Percentiles rank a stretch among this genome's conserved stretches.
These are phyloP conservation scores for Hirschioporus abietinus DNA, from an alignment of 768 basidiomycete genomes.

Conservation along the genomic window DNA sequence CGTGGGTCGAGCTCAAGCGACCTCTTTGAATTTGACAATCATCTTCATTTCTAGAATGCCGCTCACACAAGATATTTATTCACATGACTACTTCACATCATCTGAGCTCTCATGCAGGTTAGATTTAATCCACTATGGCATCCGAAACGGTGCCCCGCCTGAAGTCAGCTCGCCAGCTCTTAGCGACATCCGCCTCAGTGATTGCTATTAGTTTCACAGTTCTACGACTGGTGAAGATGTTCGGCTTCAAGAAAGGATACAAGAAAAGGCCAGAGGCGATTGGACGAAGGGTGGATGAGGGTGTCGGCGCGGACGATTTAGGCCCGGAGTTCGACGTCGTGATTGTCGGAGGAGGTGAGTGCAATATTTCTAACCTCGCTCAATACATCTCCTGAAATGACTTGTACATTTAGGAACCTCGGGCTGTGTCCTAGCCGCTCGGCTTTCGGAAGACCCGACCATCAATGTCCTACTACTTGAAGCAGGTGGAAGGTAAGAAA, in stretches of 20 bases:
- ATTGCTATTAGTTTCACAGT: background rate
- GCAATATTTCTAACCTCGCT: background rate
- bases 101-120: background rate
- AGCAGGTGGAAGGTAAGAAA: conserved; percentile 51
- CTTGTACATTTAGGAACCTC: conserved; percentile 41
- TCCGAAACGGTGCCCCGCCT: background rate
- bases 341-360: conserved; percentile 31
- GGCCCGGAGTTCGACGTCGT: conserved; percentile 29
- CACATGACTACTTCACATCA: background rate
- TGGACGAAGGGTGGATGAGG: background rate
- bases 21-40: background rate
- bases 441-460: conserved; percentile 50
- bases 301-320: background rate
- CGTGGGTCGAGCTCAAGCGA: background rate
- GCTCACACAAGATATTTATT: background rate
- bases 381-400: background rate
- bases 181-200: background rate
- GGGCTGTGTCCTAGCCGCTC: conserved; percentile 55
- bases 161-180: background rate
- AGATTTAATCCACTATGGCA: background rate
- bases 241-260: background rate
- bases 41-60: background rate
- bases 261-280: background rate
- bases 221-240: background rate
- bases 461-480: conserved; percentile 54